Evolutionary conservation across 2,329 filamentous ascomycete genomes (phyloP), one percentile per base, ranked within the genome.

Genomic region (Pestalotiopsis sp.): DNA sequence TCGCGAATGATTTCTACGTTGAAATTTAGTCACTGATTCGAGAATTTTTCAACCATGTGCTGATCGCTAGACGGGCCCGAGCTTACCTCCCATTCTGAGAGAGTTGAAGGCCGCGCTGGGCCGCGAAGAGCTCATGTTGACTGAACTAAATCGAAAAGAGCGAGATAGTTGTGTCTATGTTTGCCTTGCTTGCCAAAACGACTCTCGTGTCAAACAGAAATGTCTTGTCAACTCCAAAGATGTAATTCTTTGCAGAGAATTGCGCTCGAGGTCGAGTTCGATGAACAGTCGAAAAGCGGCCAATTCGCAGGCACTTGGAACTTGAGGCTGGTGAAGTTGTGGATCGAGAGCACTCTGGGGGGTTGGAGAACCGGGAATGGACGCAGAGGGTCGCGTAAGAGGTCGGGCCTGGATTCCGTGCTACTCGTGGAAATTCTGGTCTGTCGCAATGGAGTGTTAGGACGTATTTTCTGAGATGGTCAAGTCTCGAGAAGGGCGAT

Each of bases 51-150:
- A 23, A 52, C 17, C 17, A 23, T 66, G 66, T 66, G 14, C 60
- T 59, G 66, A 52, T 60, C 66, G 66, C 66, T 57, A 69, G 49
- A 69, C 60, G 77, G 69, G 73, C 72, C 71, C 72, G 73, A 75
- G 81, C 93, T 91, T 88, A 98, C 95, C 96, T 90, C 95, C 96
- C 94, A 98, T 97, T 85, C 95, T 93, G 85, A 98, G 79, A 78
- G 83, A 87, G 78, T 85, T 87, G 84, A 97, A 97, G 80, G 93
- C 91, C 86, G 93, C 92, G 81, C 94, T 92, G 27, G 86, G 94
- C 58, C 66, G 90, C 86, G 92, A 96, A 84, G 94, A 92, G 87
- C 93, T 94, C 94, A 97, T 97, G 52, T 75, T 83, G 68, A 69
- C 65, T 27, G 52, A 58, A n/a, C 11, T 36, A 62, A 14, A 59